Evolutionary conservation across 163 green algal species (phyloP), one percentile per base, ranked within the genome.

Genomic region (Coccomyxa subellipsoidea): DNA sequence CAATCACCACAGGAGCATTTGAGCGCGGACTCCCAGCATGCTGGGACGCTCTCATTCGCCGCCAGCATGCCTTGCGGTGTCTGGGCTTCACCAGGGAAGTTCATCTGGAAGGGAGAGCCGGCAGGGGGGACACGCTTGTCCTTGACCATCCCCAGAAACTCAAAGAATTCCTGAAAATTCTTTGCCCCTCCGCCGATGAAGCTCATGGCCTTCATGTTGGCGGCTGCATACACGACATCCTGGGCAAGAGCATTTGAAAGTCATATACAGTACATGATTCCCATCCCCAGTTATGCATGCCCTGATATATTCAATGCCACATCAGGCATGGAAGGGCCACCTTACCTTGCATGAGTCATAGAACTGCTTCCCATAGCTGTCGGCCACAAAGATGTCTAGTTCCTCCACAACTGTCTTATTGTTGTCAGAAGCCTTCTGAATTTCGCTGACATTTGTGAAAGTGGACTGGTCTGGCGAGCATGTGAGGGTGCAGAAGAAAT

Each of bases 1-100:
- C 95, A 98, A 88, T 98, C 95, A 0, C 89, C 90, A 87, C 95
- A 98, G 36, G 92, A 96, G 90, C 95, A 98, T 27, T 84, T 81
- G 39, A 96, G 87, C 4, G 89, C 81, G 27, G 88, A 80, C 53
- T 95, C 92, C 1, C 90, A 91, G 87, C 95, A 98, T 0, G 82
- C 47, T 4, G 86, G 76, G 29, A 95, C 53, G 54, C 35, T 83
- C 31, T 77, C 80, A 54, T 88, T 80, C 21, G 95, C 81, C 0
- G 90, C 75, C 0, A 72, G n/a, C 79, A 84, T 84, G n/a, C 59
- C 72, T 31, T 12, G 23, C 31, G 83, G 83, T 9, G 83, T 81
- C 21, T 59, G 59, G 54, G 79, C 71, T 32, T 83, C 81, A 27
- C 77, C 70, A 27, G 86, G 89, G 85, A 96, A 97, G 83, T 95